Evolutionary conservation across 345 rosid species (phyloP), one percentile per base, ranked within the genome.

Genomic region (Physaria fendleri): DNA sequence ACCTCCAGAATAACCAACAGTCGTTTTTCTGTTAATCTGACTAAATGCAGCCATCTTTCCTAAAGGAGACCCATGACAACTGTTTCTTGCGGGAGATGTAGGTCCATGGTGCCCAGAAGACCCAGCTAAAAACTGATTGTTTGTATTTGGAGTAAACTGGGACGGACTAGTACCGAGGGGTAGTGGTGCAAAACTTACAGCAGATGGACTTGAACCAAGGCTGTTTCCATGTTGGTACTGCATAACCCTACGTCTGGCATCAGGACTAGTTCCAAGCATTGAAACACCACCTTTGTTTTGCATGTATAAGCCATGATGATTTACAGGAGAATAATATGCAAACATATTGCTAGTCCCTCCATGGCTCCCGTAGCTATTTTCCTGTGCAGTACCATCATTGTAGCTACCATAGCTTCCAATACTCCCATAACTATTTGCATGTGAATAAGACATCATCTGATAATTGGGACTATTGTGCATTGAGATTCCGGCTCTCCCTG

Each of bases 71-170:
- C 97, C 97, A 54, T 90, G 96, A 66, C 77, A 72, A 78, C 84
- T 83, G 71, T 78, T 85, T 74, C 97, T 84, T 64, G 80, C 99
- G 0, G 96, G 97, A 55, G 99, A 94, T 17, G 93, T 76, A 18
- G 99, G 96, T 21, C 96, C 99, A 80, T 85, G 89, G 65, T 87
- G 92, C 46, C 97, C 96, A 60, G 96, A 93, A 75, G 97, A 87
- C 39, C 97, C 87, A 69, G 69, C 51, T 29, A 90, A 74, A 67
- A 74, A 66, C 43, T 85, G 95, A 77, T 76, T 46, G 61, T 75
- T 83, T 37, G 95, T 73, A 74, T 69, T 80, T 35, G 99, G 97
- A 48, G 97, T 89, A 60, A 87, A 94, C 14, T 94, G 99, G 1
- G 95, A 94, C 5, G 99, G 99, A 77, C 99, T 94, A 32, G 86